Evolutionary conservation across 2,329 filamentous ascomycete species (phyloP), one percentile per base, ranked within the genome.

Genomic region (Talaromyces sp.): DNA sequence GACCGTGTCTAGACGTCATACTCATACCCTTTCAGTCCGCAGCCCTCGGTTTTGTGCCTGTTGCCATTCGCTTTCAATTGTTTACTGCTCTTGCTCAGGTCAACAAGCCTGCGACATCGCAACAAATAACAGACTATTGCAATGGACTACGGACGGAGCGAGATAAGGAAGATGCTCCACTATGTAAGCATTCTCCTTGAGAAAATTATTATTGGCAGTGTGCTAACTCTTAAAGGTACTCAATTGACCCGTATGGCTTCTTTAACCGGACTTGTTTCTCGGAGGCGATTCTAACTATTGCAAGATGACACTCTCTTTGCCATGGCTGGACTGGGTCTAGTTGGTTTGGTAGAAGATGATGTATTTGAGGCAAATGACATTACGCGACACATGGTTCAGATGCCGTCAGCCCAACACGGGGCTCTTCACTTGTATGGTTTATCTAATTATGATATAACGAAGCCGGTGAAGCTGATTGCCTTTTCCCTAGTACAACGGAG

Each of bases 251-350:
- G 68, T 69, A 64, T 59, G 68, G 31, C 26, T 26, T n/a, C 38
- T 58, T 38, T 7, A 49, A 11, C 35, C 7, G 14, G 13, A 27
- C 29, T 60, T 56, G 63, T 43, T 64, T 46, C 49, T 54, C n/a
- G 41, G 32, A 35, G 19, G 14, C 51, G 35, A 17, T 50, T 38
- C 32, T 58, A 26, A 58, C 49, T 21, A 53, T 46, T 32, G 29
- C 35, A 27, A 76, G 74, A 73, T 61, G 74, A 76, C 51, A 69
- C 70, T 0, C 68, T 76, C 4, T 75, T 68, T 59, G 69, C 73
- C 6, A 73, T 76, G 69, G 66, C 73, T 11, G 74, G 73, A 7
- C 61, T 76, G 5, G 70, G 70, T 6, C 65, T 76, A 11, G 67
- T 75, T 2, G 71, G 75, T 2, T 64, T 70, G 46, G 65, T 70